A percentile compares a stretch with the other conserved stretches of the same genome.
These are phyloP conservation scores for Tilletia indica DNA, from an alignment of 1,284 basidiomycete species.

Conservation along the genomic window DNA sequence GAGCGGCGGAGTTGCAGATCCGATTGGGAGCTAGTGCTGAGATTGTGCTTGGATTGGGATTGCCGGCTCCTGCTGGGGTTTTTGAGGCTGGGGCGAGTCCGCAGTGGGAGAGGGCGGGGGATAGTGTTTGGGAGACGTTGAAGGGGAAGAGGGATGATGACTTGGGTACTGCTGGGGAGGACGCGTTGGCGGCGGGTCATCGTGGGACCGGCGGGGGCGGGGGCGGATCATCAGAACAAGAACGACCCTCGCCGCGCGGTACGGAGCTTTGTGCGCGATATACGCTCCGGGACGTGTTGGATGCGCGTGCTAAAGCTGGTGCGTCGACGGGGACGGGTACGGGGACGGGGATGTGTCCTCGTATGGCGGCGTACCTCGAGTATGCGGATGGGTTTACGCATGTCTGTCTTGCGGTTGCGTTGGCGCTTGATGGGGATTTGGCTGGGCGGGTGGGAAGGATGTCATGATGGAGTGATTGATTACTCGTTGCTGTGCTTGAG, in stretches of 20 bases:
- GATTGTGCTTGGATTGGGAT: slow-evolving; percentile 37
- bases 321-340: not conserved
- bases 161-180: too few species aligned
- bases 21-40: slow-evolving; percentile 32
- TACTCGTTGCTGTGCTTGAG: too few species aligned
- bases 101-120: slow-evolving; percentile 17
- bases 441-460: slow-evolving; percentile 57
- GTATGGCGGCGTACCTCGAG: slow-evolving; percentile 35
- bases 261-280: slow-evolving; percentile 1
- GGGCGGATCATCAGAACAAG: not conserved
- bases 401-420: slow-evolving; percentile 39
- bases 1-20: slow-evolving; percentile 28
- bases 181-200: too few species aligned
- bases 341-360: slow-evolving; percentile 20
- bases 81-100: slow-evolving; percentile 35
- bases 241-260: not conserved
- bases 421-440: slow-evolving; percentile 38
- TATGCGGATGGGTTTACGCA: slow-evolving; percentile 45
- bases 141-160: slow-evolving; percentile 12
- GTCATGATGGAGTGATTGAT: slow-evolving; percentile 57
- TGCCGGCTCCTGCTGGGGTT: slow-evolving; percentile 40
- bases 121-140: slow-evolving; percentile 8
- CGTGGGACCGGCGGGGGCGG: slow-evolving; percentile 19
- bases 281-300: slow-evolving; percentile 35
- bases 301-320: slow-evolving; percentile 24